Percentiles rank a stretch among this genome's conserved stretches.
Evolutionary conservation across 1,284 basidiomycete genomes (phyloP).

Genomic region (Trametes polyzona): DNA sequence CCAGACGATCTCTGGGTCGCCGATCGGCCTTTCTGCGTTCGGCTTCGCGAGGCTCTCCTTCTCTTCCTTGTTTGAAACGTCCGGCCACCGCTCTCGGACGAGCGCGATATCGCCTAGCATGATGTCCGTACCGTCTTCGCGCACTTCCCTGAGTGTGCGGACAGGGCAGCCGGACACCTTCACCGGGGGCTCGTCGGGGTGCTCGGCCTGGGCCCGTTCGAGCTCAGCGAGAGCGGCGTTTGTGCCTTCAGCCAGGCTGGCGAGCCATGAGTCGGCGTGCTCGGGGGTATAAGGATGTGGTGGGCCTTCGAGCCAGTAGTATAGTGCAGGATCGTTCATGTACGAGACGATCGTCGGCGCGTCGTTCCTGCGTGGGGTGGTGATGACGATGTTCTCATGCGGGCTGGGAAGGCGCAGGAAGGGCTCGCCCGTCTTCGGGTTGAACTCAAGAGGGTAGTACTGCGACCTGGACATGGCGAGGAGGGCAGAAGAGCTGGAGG

Average conservation of each 20-base stretch:
- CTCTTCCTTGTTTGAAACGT: constrained; percentile 38
- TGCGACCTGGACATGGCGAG: constrained; percentile 17
- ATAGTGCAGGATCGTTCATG: constrained; percentile 56
- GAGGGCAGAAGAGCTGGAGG: not conserved
- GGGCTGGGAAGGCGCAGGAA: constrained; percentile 40
- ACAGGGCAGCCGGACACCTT: constrained; percentile 47
- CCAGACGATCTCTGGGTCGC: constrained; percentile 57
- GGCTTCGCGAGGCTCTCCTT: constrained; percentile 39
- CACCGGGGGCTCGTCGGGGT: constrained; percentile 33
- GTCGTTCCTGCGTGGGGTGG: constrained; percentile 56
- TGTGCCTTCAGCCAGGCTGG: constrained; percentile 26
- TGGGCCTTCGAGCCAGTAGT: constrained; percentile 47
- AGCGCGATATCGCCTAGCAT: constrained; percentile 51
- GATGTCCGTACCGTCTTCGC: constrained; percentile 50
- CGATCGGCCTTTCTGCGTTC: constrained; percentile 42
- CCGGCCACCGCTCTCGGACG: constrained; percentile 38
- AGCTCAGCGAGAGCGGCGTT: constrained; percentile 43
- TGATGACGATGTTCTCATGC: constrained; percentile 58
- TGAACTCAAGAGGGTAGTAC: constrained; percentile 28
- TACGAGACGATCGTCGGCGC: constrained; percentile 37
- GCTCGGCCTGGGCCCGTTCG: constrained; percentile 31
- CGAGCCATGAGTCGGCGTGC: constrained; percentile 42
- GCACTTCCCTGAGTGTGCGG: constrained; percentile 48
- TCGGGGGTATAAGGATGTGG: constrained; percentile 57
- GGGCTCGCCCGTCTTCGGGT: constrained; percentile 30